Evolutionary conservation across 768 basidiomycete genomes (phyloP).

Genomic region (Flagelloscypha sp.): DNA sequence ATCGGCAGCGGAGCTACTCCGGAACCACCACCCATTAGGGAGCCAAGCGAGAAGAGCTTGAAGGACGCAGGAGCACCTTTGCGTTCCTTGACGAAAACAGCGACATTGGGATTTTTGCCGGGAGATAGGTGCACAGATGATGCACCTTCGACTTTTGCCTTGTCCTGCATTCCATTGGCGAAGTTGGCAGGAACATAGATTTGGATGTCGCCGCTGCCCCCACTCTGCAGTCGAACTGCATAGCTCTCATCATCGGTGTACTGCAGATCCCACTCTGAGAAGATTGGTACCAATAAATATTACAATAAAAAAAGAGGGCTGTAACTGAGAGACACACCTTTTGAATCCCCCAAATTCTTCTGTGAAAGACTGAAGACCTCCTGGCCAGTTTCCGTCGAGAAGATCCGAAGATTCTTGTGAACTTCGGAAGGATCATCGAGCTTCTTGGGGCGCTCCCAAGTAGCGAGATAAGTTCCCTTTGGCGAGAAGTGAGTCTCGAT

Average conservation of each 20-base stretch:
- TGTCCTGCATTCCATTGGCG: conserved; percentile 72
- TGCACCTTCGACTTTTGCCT: conserved; percentile 78
- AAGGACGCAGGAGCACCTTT: conserved; percentile 85
- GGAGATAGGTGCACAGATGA: conserved; percentile 70
- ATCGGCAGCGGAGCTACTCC: no score
- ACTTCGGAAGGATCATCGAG: conserved; percentile 81
- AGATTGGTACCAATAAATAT: no score
- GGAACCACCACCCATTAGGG: conserved; percentile 41
- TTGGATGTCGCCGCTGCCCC: conserved; percentile 76
- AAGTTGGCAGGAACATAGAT: conserved; percentile 77
- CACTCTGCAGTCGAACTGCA: conserved; percentile 73
- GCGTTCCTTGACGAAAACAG: conserved; percentile 79
- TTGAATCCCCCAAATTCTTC: conserved; percentile 85
- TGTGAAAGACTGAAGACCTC: conserved; percentile 84
- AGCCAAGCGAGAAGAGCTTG: conserved; percentile 70
- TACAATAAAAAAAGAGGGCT: no score
- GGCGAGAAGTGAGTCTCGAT: conserved; percentile 90
- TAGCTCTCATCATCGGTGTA: conserved; percentile 87
- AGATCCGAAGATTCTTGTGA: conserved; percentile 93
- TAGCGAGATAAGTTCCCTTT: conserved; percentile 85
- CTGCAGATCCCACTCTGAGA: conserved; percentile 88
- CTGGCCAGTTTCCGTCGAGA: conserved; percentile 76
- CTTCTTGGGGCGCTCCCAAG: conserved; percentile 92
- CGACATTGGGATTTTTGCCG: conserved; percentile 81
- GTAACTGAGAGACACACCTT: no score